These are phyloP conservation scores for Penstemon eatonii DNA, from an alignment of 257 asterid genomes.

Conservation along the genomic window DNA sequence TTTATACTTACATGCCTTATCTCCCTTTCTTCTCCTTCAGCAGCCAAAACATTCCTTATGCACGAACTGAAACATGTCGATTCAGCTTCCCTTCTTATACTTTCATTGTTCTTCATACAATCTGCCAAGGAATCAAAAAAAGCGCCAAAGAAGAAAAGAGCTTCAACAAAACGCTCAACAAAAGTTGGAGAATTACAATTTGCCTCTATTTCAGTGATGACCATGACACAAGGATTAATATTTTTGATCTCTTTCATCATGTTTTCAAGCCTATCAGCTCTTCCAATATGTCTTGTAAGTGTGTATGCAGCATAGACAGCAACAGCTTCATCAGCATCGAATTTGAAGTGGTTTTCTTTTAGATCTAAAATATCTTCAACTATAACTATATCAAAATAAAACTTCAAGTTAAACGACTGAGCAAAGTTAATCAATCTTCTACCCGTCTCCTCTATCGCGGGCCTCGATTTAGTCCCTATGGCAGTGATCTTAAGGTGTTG, in stretches of 20 bases:
- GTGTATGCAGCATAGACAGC: constrained; percentile 38
- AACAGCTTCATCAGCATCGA: constrained; percentile 41
- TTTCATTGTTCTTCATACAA: constrained; percentile 39
- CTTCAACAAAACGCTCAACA: constrained; percentile 45
- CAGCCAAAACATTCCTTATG: constrained; percentile 39
- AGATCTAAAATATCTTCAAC: constrained; percentile 49
- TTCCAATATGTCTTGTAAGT: constrained; percentile 18
- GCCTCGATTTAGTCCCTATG: constrained; percentile 36
- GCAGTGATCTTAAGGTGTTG: constrained; percentile 63
- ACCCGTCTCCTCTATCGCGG: constrained; percentile 47
- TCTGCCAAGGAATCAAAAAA: constrained; percentile 46
- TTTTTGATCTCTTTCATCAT: constrained; percentile 35
- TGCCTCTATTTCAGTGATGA: constrained; percentile 40
- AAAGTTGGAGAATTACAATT: constrained; percentile 45
- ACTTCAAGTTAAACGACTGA: constrained; percentile 37
- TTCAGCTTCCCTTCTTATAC: constrained; percentile 33
- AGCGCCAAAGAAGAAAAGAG: constrained; percentile 41
- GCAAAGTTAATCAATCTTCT: constrained; percentile 50
- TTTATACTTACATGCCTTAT: constrained; percentile 37
- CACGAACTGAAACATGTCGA: constrained; percentile 29
- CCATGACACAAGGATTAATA: constrained; percentile 41
- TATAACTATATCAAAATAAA: constrained; percentile 45
- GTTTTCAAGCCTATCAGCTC: constrained; percentile 32
- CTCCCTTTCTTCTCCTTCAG: constrained; percentile 44
- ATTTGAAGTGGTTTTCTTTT: constrained; percentile 22